A percentile compares a stretch with the other conserved stretches of the same genome.
phyloP scores from a whole-genome alignment of 441 rosid genomes.

The Gossypium laxum region DNA sequence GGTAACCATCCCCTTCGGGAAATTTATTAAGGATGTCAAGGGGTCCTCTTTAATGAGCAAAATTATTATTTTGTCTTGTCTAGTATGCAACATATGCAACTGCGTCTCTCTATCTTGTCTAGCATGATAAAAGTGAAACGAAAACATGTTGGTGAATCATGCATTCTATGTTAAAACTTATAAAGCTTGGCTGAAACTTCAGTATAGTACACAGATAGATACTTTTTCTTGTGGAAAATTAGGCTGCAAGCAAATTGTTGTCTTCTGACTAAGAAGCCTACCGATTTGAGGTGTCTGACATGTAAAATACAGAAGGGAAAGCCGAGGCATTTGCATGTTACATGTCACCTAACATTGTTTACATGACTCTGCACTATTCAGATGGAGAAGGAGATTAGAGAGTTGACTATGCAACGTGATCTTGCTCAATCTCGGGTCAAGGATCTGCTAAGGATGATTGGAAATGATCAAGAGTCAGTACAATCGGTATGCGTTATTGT shows the following conservation, averaged over 20 bases:
- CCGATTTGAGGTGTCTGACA: not conserved
- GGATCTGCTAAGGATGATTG: conserved; percentile 58
- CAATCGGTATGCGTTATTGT: conserved; percentile 27
- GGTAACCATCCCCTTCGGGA: conserved; percentile 28
- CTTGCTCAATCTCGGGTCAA: conserved; percentile 71
- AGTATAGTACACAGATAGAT: not conserved
- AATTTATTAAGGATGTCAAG: not conserved
- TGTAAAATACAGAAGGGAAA: not conserved
- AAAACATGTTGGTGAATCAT: not conserved
- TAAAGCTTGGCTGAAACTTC: not conserved
- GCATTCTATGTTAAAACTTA: not conserved
- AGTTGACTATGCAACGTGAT: conserved; percentile 64
- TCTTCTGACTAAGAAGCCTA: not conserved
- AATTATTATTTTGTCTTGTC: not conserved
- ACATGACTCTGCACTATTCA: conserved; percentile 28
- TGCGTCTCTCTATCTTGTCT: not conserved
- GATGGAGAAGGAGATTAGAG: conserved; percentile 77
- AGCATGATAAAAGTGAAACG: not conserved
- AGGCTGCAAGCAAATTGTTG: not conserved
- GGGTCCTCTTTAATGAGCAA: not conserved
- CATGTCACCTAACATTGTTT: not conserved
- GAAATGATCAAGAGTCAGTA: conserved; percentile 39
- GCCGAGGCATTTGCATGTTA: not conserved
- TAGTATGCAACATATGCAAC: not conserved
- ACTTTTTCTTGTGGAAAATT: not conserved